Evolutionary conservation across 1,284 basidiomycete genomes (phyloP).

Genomic region (Trametes polyzona): DNA sequence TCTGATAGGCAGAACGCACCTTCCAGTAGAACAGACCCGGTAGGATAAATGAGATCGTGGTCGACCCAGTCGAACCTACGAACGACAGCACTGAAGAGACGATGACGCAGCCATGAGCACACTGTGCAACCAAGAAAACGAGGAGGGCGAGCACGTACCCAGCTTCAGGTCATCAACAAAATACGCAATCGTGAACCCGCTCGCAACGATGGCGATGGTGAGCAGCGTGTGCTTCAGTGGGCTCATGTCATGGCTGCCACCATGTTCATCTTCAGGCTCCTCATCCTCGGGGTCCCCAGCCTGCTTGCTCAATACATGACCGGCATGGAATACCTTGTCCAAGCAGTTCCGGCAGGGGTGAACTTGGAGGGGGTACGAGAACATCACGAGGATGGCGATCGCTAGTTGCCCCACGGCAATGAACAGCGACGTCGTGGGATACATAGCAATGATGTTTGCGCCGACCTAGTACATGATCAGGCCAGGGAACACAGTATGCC

Average conservation of each 20-base stretch:
- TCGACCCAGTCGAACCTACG: conserved; percentile 96
- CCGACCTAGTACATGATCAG: conserved; percentile 59
- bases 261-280: conserved; percentile 56
- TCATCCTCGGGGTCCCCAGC: conserved; percentile 38
- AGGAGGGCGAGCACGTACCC: conserved; percentile 53
- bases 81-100: conserved; percentile 80
- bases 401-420: conserved; percentile 93
- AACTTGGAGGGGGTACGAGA: conserved; percentile 92
- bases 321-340: conserved; percentile 81
- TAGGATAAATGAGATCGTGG: conserved; percentile 96
- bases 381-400: conserved; percentile 88
- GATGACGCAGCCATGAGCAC: conserved; percentile 3
- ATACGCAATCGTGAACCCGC: conserved; percentile 81
- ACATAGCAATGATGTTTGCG: conserved; percentile 94
- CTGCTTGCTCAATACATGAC: conserved; percentile 33
- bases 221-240: conserved; percentile 74
- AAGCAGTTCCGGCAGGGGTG: conserved; percentile 93
- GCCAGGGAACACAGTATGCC: background rate
- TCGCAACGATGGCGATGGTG: conserved; percentile 72
- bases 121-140: background rate
- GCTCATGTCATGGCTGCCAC: conserved; percentile 68
- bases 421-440: conserved; percentile 90
- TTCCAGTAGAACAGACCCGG: conserved; percentile 88
- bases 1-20: conserved; percentile 43
- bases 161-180: conserved; percentile 83